Conservation (phyloP, 345 rosid species). For the Aegle marmelos region DNA sequence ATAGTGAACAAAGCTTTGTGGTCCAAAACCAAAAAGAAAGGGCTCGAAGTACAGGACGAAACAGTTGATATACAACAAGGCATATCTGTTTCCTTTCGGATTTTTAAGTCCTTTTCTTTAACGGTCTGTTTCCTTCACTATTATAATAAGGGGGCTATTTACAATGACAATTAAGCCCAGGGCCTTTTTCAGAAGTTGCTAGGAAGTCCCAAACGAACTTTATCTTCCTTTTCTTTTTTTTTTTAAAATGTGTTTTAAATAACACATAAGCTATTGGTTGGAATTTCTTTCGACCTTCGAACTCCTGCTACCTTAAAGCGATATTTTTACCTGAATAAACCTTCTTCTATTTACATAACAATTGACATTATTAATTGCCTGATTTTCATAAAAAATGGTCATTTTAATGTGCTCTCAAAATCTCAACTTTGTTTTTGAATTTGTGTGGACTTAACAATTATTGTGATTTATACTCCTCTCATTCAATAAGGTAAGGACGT, state of each 20-base stretch:
- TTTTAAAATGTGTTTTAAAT: too few species aligned
- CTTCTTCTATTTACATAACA: neutral
- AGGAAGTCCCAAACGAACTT: neutral
- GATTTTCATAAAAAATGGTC: neutral
- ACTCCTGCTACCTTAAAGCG: too few species aligned
- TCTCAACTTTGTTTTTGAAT: too few species aligned
- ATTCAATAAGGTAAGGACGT: too few species aligned
- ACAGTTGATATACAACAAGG: slow-evolving; percentile 5
- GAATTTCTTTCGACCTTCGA: too few species aligned
- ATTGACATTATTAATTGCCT: neutral
- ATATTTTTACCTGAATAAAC: too few species aligned
- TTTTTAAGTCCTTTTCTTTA: neutral
- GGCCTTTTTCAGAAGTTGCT: slow-evolving; percentile 5
- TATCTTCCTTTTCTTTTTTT: too few species aligned
- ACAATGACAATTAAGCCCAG: neutral
- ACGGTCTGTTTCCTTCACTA: neutral
- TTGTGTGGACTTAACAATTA: too few species aligned
- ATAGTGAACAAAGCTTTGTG: slow-evolving; percentile 2
- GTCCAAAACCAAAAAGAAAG: slow-evolving; percentile 24
- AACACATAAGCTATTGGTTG: too few species aligned
- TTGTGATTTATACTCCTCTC: too few species aligned
- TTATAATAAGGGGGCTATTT: neutral
- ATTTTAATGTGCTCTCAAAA: too few species aligned
- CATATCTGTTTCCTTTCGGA: slow-evolving; percentile 1
- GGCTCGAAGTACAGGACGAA: slow-evolving; percentile 14